Evolutionary conservation across 257 asterid genomes (phyloP).

Genomic region (Fraxinus quadrangulata): DNA sequence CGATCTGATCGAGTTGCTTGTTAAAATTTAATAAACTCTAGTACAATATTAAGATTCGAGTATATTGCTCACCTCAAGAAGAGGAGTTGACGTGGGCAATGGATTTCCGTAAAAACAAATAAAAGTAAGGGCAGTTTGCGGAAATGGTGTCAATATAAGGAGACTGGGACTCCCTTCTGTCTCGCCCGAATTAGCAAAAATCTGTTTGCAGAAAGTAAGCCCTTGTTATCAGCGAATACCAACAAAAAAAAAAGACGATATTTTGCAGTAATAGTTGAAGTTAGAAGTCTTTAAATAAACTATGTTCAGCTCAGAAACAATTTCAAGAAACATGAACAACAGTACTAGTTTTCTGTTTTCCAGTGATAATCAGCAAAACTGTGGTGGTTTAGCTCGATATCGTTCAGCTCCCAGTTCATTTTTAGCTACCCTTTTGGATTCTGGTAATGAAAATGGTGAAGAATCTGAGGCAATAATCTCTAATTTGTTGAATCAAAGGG

Average conservation of each 20-base stretch:
- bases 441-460: conserved; percentile 38
- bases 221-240: conserved; percentile 31
- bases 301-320: conserved; percentile 57
- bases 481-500: conserved; percentile 41
- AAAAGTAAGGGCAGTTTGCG: conserved; percentile 28
- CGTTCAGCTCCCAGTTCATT: conserved; percentile 86
- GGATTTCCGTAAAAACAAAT: conserved; percentile 28
- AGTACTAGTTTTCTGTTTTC: conserved; percentile 31
- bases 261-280: not conserved
- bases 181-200: conserved; percentile 1
- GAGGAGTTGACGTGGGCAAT: conserved; percentile 28
- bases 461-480: conserved; percentile 70
- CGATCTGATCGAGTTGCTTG: no score
- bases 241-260: not conserved
- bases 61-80: not conserved
- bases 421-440: conserved; percentile 52
- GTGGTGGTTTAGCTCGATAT: conserved; percentile 55
- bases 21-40: no score
- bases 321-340: conserved; percentile 46
- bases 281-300: not conserved
- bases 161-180: conserved; percentile 15
- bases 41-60: no score
- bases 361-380: conserved; percentile 31
- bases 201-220: not conserved
- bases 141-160: conserved; percentile 35